Evolutionary conservation across 1,139 yeast genomes (phyloP), one percentile per base, ranked within the genome.

Genomic region (Wickerhamomyces sp.): DNA sequence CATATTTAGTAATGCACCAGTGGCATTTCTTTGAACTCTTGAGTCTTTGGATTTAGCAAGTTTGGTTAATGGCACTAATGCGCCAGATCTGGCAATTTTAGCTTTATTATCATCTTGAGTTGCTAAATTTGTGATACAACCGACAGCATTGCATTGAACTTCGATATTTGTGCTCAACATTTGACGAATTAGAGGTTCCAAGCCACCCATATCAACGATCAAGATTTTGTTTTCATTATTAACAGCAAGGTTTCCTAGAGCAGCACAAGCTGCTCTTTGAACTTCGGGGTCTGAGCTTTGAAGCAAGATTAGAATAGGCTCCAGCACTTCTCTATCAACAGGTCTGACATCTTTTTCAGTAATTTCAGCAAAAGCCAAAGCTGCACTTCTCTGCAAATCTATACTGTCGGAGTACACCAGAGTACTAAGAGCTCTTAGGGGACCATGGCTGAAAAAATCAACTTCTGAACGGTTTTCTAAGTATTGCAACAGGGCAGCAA

Each of bases 101-200:
- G 94, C 81, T 64, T 92, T 92, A 66, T 92, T 94, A 56, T 89
- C 96, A 64, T 92, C 98, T 64, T 88, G 96, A n/a, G 98, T 92
- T 13, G 98, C 98, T 63, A 92, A 76, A 61, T 92, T 92, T 28
- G 99, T 92, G 60, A 92, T 90, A 61, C 98, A 94, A 9, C 99
- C 99, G 41, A 94, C 98, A 4, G 99, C 98, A 60, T 92, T 92
- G 64, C 99, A 92, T 65, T 94, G 98, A 29, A 94, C 98, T 62
- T 92, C 99, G 45, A 92, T 95, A 56, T 94, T 92, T 42, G 95
- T 79, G 33, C 95, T 84, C 84, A 88, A 83, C 99, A 92, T 92
- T 65, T 94, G 98, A 62, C 95, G 82, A 55, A 92, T 92, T 39
- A 92, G 74, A 9, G 97, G 97, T 51, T 90, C 96, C 45, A 92